Evolutionary conservation across 805 yeast species (phyloP).

Genomic region (Candida corydali): DNA sequence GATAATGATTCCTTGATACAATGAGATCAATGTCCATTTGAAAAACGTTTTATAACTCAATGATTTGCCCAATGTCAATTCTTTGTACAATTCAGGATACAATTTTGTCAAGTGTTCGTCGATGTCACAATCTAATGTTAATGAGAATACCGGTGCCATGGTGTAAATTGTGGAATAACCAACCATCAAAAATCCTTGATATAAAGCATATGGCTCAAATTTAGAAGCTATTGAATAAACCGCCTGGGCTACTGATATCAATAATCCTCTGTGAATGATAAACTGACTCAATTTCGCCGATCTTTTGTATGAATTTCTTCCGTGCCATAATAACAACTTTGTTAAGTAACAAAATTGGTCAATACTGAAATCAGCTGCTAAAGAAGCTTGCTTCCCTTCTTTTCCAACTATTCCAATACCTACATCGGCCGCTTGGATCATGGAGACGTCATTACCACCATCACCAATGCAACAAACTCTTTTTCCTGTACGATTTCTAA

Average conservation of each 20-base stretch:
- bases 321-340: conserved; percentile 91
- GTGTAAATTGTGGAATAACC: conserved; percentile 97
- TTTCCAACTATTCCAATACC: conserved; percentile 99
- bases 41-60: conserved; percentile 84
- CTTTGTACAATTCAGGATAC: conserved; percentile 94
- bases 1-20: conserved; percentile 87
- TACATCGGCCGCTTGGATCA: conserved; percentile 98
- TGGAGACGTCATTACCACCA: conserved; percentile 98
- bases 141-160: conserved; percentile 95
- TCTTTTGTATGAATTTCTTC: conserved; percentile 93
- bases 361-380: conserved; percentile 95
- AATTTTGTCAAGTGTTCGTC: conserved; percentile 82
- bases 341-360: conserved; percentile 88
- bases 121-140: conserved; percentile 88
- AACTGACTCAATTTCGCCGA: conserved; percentile 94
- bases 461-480: conserved; percentile 98
- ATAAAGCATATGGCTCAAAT: conserved; percentile 91
- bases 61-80: conserved; percentile 82
- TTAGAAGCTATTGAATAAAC: conserved; percentile 81
- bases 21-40: conserved; percentile 83
- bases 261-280: conserved; percentile 92
- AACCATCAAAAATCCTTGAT: conserved; percentile 97
- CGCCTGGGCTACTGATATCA: conserved; percentile 93
- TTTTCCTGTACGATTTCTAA: conserved; percentile 74
- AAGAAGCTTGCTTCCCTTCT: conserved; percentile 95